Evolutionary conservation across 2,329 filamentous ascomycete species (phyloP).

Genomic region (Plectosphaerella sp.): DNA sequence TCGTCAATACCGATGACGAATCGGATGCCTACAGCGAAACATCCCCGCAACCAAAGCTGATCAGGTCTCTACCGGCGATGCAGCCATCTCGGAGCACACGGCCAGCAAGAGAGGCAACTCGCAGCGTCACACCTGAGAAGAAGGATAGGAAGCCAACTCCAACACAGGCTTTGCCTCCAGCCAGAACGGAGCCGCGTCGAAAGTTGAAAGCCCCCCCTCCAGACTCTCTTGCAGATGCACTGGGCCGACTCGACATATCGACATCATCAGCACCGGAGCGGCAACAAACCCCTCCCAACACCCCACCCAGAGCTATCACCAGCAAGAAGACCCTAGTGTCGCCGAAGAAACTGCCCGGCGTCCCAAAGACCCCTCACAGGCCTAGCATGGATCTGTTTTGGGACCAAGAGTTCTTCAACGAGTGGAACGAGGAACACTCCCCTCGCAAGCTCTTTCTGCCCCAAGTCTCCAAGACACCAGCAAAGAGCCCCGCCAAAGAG

Average conservation of each 20-base stretch:
- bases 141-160: too few relatives aligned
- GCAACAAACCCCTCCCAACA: conserved; percentile 5
- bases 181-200: too few relatives aligned
- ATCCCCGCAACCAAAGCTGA: background rate
- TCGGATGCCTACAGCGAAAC: background rate
- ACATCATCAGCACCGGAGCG: background rate
- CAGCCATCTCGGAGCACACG: background rate
- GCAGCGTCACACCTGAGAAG: too few relatives aligned
- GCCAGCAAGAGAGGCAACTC: too few relatives aligned
- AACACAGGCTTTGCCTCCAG: too few relatives aligned
- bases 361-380: conserved; percentile 50
- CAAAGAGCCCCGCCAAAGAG: conserved; percentile 20
- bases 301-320: conserved; percentile 15
- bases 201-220: background rate
- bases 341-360: conserved; percentile 26
- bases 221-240: background rate
- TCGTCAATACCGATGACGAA: background rate
- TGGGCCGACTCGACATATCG: background rate
- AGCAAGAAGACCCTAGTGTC: conserved; percentile 17
- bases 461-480: conserved; percentile 11
- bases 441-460: conserved; percentile 37
- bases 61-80: background rate
- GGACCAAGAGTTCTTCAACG: conserved; percentile 53
- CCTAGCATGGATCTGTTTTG: conserved; percentile 55
- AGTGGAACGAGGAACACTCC: conserved; percentile 61